Base-by-base conservation (phyloP, 83 land plant genomes). In the Diphasiastrum complanatum region DNA sequence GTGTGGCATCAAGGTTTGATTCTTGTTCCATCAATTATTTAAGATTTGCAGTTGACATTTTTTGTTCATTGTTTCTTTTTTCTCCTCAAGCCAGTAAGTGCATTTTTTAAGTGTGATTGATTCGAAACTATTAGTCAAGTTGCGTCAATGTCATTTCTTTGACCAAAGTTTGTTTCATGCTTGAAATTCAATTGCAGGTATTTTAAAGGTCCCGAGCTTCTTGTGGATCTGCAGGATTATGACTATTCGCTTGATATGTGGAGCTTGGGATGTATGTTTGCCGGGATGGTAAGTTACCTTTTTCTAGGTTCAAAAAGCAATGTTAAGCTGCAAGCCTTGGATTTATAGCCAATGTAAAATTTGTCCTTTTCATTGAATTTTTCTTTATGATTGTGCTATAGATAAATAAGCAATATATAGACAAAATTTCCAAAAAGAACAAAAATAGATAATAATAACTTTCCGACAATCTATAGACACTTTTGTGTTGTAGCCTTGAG, bases 211-310 rank as follows among this genome's bases (percentile, higher is more conserved):
- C 90, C 90, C 19, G 90, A 85, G 71, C 83, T 85, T 2, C 83
- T 85, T 62, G 86, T 85, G 56, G 90, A 82, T 73, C 60, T 85
- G 55, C 86, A 85, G 69, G 90, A 85, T 57, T 85, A 85, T 75
- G 86, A 85, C 53, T 85, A 85, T 50, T 85, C 90, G 1, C 53
- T 85, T 64, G 90, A 85, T 57, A 58, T 85, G 77, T 85, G 90
- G 90, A 85, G 90, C 69, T 77, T 85, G 24, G 90, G 90, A 2
- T 85, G 90, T 68, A 85, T 85, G 86, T 79, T 85, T 72, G 90
- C 90, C 33, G 90, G 86, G 51, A 85, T 85, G 86, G 86, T 85
- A 43, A 79, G 69, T 35, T 1, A 19, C 11, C 25, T 11, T 24
- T 27, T 27, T 1, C 28, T 16, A 4, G 18, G 2, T 59, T 19